Percentiles rank a stretch among this genome's conserved stretches.
Evolutionary conservation across 106 monocot genomes (phyloP).

Genomic region (Narthecium ossifragum): DNA sequence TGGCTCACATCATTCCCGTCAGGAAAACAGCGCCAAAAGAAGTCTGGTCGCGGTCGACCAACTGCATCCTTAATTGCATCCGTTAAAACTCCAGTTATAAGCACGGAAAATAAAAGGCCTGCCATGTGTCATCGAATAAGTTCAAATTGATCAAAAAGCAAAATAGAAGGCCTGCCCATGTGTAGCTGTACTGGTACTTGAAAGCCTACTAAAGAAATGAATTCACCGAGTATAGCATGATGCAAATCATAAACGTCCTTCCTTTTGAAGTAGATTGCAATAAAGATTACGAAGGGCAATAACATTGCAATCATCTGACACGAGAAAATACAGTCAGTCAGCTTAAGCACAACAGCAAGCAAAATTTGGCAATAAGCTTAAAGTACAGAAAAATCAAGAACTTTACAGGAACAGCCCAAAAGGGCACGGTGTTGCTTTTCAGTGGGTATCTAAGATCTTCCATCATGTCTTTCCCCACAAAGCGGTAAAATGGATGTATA

Average conservation of each 20-base stretch:
- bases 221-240: constrained; percentile 18
- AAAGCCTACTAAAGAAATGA: not conserved
- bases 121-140: not conserved
- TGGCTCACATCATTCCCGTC: constrained; percentile 9
- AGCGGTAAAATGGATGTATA: constrained; percentile 19
- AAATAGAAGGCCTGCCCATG: not conserved
- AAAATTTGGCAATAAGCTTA: not conserved
- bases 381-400: not conserved
- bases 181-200: not conserved
- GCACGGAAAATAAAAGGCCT: constrained; percentile 12
- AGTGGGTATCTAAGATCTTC: constrained; percentile 19
- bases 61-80: constrained; percentile 28
- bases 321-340: not conserved
- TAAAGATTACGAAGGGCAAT: constrained; percentile 17
- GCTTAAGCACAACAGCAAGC: not conserved
- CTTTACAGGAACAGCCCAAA: constrained; percentile 24
- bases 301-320: constrained; percentile 18
- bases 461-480: constrained; percentile 22
- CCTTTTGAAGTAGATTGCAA: constrained; percentile 10
- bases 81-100: constrained; percentile 18
- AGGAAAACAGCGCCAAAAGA: constrained; percentile 25
- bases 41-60: constrained; percentile 23
- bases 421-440: constrained; percentile 20
- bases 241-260: constrained; percentile 22
- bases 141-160: too few species aligned